Conservation (phyloP, 2,329 filamentous ascomycete species). For the Zelopaecilomyces penicillatus region DNA sequence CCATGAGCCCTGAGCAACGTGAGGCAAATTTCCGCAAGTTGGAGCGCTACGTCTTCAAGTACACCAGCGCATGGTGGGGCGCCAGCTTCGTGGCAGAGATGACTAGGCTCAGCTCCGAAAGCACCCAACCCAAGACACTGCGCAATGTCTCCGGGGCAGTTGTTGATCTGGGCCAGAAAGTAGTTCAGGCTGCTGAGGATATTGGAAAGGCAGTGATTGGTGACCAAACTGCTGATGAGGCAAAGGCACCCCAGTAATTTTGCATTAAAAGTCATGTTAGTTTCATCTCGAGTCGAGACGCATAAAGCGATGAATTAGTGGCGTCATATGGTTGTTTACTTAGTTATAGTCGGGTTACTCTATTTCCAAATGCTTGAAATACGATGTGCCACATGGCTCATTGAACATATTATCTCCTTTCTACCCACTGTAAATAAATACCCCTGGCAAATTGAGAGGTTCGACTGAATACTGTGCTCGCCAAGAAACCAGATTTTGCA, state of each 20-base stretch:
- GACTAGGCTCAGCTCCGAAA: conserved; percentile 39
- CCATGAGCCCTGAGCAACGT: conserved; percentile 85
- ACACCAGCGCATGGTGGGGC: conserved; percentile 96
- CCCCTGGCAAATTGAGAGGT: no score
- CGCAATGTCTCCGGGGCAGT: conserved; percentile 33
- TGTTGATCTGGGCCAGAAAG: conserved; percentile 22
- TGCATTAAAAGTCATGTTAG: background rate
- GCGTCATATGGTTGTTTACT: no score
- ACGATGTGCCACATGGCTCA: no score
- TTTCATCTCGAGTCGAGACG: no score
- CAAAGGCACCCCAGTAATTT: background rate
- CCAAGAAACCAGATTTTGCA: no score
- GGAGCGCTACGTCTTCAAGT: conserved; percentile 93
- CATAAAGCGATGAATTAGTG: no score
- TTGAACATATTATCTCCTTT: no score
- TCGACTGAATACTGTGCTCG: no score
- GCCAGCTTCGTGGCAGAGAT: conserved; percentile 86
- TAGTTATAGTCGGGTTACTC: no score
- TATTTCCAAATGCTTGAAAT: no score
- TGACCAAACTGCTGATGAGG: background rate
- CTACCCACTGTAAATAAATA: no score
- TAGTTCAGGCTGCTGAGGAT: conserved; percentile 14
- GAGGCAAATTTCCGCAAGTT: conserved; percentile 84
- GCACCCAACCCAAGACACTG: conserved; percentile 30
- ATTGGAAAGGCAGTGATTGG: conserved; percentile 10